phyloP scores from a whole-genome alignment of 495 filamentous ascomycete genomes.

The Aspergillus incahuasiensis region DNA sequence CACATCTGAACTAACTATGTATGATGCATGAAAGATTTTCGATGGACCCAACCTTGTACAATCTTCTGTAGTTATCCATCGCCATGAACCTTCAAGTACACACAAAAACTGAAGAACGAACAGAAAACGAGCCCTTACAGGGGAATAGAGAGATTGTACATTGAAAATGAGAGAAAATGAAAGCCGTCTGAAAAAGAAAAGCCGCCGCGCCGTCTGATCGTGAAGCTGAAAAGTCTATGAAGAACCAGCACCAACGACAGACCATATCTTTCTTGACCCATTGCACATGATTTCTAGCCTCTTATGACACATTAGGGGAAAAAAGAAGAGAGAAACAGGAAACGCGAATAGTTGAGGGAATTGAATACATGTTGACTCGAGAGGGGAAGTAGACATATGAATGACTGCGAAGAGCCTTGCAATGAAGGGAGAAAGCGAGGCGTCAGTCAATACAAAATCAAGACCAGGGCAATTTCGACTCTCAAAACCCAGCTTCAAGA shows the following conservation, averaged over 20 bases:
- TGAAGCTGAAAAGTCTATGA: constrained; percentile 28
- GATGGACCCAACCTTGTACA: constrained; percentile 1
- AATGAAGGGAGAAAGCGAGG: constrained; percentile 7
- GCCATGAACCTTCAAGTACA: neutral
- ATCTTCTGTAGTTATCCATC: neutral
- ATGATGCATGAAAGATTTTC: constrained; percentile 3
- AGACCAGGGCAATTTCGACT: neutral
- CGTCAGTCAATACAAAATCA: neutral
- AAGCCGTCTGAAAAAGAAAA: constrained; percentile 1
- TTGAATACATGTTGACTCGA: constrained; percentile 4
- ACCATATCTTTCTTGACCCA: constrained; percentile 25
- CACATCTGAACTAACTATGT: neutral
- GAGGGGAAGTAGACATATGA: constrained; percentile 1
- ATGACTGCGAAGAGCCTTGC: neutral
- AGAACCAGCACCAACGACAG: constrained; percentile 29
- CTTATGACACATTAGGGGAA: constrained; percentile 16
- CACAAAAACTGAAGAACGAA: neutral
- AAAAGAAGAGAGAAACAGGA: constrained; percentile 3
- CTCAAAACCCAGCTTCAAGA: constrained; percentile 25
- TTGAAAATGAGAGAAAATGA: neutral
- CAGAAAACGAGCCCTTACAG: neutral
- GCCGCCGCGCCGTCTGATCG: constrained; percentile 18
- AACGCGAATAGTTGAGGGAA: too few species aligned
- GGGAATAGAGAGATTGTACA: neutral
- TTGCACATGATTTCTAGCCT: constrained; percentile 26